Evolutionary conservation across 2,329 filamentous ascomycete genomes (phyloP).

Genomic region (Pyrenophora tritici-repentis): DNA sequence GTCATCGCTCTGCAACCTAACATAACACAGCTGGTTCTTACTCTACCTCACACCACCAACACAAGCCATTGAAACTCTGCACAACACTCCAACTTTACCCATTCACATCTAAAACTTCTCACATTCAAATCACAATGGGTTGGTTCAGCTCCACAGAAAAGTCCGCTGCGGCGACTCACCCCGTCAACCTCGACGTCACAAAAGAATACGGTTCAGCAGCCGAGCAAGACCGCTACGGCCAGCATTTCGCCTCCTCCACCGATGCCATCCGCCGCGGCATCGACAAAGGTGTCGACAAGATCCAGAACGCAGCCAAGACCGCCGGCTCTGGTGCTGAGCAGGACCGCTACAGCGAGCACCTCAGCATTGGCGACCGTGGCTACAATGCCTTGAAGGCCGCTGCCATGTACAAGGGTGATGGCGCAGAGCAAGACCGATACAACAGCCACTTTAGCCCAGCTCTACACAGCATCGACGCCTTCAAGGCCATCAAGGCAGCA

Average conservation of each 20-base stretch:
- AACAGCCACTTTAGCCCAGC: conserved; percentile 33
- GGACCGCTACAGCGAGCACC: conserved; percentile 31
- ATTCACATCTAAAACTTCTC: neutral
- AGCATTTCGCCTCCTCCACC: conserved; percentile 32
- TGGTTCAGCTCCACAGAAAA: conserved; percentile 33
- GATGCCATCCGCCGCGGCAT: conserved; percentile 28
- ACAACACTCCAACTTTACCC: neutral
- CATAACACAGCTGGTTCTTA: conserved; percentile 8
- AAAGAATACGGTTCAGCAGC: conserved; percentile 36
- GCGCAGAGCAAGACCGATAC: conserved; percentile 43
- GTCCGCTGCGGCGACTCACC: conserved; percentile 21
- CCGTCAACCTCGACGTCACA: conserved; percentile 31
- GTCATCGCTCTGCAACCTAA: conserved; percentile 13
- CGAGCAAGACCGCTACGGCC: conserved; percentile 40
- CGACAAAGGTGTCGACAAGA: conserved; percentile 25
- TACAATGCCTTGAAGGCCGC: conserved; percentile 20
- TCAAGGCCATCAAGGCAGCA: conserved; percentile 33
- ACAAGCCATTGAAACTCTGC: conserved; percentile 1
- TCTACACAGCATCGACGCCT: conserved; percentile 26
- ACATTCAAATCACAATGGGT: conserved; percentile 27
- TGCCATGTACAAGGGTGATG: conserved; percentile 28
- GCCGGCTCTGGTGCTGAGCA: conserved; percentile 29
- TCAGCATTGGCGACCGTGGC: conserved; percentile 19
- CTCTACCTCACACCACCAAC: neutral
- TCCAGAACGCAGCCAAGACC: conserved; percentile 21